Percentiles rank a stretch among this genome's conserved stretches.
phyloP scores from a whole-genome alignment of 345 rosid species.

The Melaleuca quinquenervia region DNA sequence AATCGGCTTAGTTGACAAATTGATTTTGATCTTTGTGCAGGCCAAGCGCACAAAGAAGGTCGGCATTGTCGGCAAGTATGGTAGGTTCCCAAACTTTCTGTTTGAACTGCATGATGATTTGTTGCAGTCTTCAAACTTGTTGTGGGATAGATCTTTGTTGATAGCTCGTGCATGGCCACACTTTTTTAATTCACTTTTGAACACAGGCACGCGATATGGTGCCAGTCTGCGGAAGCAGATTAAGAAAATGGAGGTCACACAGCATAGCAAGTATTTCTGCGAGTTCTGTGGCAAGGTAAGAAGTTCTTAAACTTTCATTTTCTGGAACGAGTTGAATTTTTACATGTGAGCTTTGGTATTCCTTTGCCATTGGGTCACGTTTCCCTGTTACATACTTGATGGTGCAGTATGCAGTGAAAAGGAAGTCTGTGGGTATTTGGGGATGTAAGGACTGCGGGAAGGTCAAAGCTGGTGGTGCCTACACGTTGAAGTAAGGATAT shows the following conservation, averaged over 20 bases:
- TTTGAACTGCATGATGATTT: not conserved
- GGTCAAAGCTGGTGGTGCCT: constrained; percentile 36
- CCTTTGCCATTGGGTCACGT: not conserved
- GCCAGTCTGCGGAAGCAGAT: constrained; percentile 13
- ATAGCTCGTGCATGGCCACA: not conserved
- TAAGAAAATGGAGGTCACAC: constrained; percentile 6
- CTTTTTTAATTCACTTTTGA: not conserved
- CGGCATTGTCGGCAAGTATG: not conserved
- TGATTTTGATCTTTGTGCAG: not conserved
- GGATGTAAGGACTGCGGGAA: constrained; percentile 36
- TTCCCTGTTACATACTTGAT: not conserved
- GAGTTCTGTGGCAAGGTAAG: constrained; percentile 8
- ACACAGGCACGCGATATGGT: constrained; percentile 6
- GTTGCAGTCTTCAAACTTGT: not conserved
- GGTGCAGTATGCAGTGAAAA: constrained; percentile 29
- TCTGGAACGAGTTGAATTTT: not conserved
- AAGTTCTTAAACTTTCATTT: not conserved
- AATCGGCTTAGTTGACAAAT: not conserved
- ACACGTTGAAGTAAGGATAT: constrained; percentile 22
- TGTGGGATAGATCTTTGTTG: not conserved
- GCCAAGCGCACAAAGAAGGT: not conserved
- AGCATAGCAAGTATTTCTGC: constrained; percentile 7
- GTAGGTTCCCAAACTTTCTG: not conserved
- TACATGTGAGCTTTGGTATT: not conserved
- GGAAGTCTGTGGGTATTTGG: constrained; percentile 42